These are phyloP conservation scores for Astraeus odoratus DNA, from an alignment of 768 basidiomycete genomes.

Conservation along the genomic window DNA sequence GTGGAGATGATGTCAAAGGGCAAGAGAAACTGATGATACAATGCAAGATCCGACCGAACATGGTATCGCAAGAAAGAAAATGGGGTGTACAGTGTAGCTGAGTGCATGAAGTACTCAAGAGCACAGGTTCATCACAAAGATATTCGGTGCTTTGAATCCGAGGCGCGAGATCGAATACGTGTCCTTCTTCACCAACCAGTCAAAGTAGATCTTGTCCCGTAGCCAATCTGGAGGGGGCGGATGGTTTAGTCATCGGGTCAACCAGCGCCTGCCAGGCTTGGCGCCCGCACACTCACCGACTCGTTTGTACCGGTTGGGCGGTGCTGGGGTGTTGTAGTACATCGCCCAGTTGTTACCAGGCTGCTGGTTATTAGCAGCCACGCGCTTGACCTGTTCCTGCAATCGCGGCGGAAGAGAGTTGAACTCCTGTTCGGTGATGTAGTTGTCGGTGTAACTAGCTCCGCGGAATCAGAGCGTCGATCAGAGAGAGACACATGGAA, in stretches of 20 bases:
- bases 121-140: conserved; percentile 61
- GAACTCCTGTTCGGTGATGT: conserved; percentile 63
- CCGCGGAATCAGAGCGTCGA: conserved; percentile 8
- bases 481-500: not conserved
- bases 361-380: conserved; percentile 36
- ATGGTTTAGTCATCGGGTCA: conserved; percentile 1
- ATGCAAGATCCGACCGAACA: not conserved
- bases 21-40: not conserved
- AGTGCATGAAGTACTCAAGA: not conserved
- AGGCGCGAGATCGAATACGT: conserved; percentile 51
- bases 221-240: conserved; percentile 68
- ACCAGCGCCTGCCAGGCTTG: not conserved
- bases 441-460: conserved; percentile 60
- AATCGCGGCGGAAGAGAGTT: conserved; percentile 49
- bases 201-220: conserved; percentile 65
- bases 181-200: conserved; percentile 55
- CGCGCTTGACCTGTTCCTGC: conserved; percentile 68
- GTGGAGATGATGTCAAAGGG: not conserved
- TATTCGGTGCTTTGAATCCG: conserved; percentile 73
- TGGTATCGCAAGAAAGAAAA: not conserved
- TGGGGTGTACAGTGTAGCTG: not conserved
- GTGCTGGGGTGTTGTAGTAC: conserved; percentile 42
- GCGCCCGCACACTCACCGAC: conserved; percentile 43
- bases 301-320: conserved; percentile 46
- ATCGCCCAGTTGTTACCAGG: conserved; percentile 31